Percentiles rank a stretch among this genome's conserved stretches.
Evolutionary conservation across 176 grass and related monocot species (phyloP).

Genomic region (Carex pumila): DNA sequence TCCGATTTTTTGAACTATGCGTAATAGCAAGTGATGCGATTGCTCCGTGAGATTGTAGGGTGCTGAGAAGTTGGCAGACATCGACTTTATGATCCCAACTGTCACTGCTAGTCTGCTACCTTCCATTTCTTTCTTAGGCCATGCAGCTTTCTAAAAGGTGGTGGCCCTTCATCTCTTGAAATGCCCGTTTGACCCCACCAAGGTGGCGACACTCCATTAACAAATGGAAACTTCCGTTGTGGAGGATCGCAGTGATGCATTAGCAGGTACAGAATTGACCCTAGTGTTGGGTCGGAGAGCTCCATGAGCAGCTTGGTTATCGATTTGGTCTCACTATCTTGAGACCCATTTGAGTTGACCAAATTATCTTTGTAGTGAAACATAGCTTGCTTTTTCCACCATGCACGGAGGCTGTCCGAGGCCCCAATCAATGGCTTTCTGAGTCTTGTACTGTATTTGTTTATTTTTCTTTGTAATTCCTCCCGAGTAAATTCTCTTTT

Average conservation of each 20-base stretch:
- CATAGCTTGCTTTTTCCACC: conserved; percentile 4
- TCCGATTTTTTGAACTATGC: too few relatives aligned
- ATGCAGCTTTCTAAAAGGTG: conserved; percentile 85
- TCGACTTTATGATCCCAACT: conserved; percentile 71
- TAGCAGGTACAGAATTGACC: too few relatives aligned
- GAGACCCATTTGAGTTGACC: too few relatives aligned
- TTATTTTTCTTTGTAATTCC: too few relatives aligned
- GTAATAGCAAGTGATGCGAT: conserved; percentile 57
- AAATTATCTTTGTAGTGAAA: neutral
- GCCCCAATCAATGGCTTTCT: neutral
- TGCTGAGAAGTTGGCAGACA: conserved; percentile 56
- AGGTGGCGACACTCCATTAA: conserved; percentile 51
- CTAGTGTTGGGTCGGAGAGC: too few relatives aligned
- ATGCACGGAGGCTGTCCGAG: conserved; percentile 7
- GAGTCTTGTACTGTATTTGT: too few relatives aligned
- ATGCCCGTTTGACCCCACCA: too few relatives aligned
- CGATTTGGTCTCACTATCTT: too few relatives aligned
- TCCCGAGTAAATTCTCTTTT: too few relatives aligned
- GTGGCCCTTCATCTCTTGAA: too few relatives aligned
- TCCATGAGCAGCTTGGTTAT: too few relatives aligned
- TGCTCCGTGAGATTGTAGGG: conserved; percentile 47
- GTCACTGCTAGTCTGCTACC: conserved; percentile 68
- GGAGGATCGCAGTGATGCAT: conserved; percentile 85
- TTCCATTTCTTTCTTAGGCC: conserved; percentile 84
- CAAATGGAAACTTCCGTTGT: conserved; percentile 59